phyloP scores from a whole-genome alignment of 441 rosid species.

The Pelargonium myrrhifolium region DNA sequence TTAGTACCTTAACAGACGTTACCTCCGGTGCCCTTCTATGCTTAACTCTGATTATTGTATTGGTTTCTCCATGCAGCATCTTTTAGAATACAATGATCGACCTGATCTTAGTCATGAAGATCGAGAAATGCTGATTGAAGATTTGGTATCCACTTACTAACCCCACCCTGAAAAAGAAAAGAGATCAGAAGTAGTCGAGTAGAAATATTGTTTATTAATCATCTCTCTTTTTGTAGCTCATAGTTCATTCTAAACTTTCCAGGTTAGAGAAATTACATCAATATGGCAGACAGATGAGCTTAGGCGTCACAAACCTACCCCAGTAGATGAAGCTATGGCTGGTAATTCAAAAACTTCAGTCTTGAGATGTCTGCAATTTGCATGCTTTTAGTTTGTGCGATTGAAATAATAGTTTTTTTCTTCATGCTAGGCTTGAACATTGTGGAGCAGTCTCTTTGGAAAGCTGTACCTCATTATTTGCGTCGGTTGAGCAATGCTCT shows the following conservation, averaged over 20 bases:
- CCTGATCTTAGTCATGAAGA: conserved; percentile 92
- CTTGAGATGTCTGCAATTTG: neutral
- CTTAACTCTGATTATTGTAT: neutral
- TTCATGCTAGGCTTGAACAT: conserved; percentile 65
- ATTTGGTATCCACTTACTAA: conserved; percentile 47
- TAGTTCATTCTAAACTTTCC: conserved; percentile 19
- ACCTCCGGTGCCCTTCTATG: neutral
- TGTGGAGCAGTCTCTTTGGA: conserved; percentile 96
- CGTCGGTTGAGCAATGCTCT: conserved; percentile 93
- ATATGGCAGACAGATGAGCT: conserved; percentile 99
- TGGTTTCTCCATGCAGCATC: conserved; percentile 51
- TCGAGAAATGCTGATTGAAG: conserved; percentile 84
- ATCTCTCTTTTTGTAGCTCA: neutral
- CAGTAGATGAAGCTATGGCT: conserved; percentile 92
- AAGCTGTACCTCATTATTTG: conserved; percentile 86
- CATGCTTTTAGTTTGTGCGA: neutral
- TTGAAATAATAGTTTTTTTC: neutral
- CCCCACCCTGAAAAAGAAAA: neutral
- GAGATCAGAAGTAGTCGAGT: too few species aligned
- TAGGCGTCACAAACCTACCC: conserved; percentile 92
- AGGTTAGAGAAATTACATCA: conserved; percentile 91
- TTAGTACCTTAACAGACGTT: too few species aligned
- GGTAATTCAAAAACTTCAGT: conserved; percentile 31
- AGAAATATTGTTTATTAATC: neutral
- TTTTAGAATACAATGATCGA: conserved; percentile 82